Conservation (phyloP, 306 rosid species). For the Lagenaria siceraria region DNA sequence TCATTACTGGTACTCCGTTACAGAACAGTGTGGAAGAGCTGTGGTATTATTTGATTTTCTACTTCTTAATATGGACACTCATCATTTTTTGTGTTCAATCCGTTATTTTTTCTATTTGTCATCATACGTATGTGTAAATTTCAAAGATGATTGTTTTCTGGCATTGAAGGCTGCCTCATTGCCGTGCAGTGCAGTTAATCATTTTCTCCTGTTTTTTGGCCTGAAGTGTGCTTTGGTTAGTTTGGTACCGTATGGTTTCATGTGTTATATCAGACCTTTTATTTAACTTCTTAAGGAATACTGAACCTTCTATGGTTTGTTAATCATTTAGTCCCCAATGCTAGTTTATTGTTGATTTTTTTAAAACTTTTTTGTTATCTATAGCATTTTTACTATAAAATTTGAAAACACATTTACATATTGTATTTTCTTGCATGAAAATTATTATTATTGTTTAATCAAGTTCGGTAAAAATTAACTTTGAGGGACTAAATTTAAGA, state of each 20-base stretch:
- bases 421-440: too few species aligned
- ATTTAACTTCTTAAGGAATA: background rate
- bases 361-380: too few species aligned
- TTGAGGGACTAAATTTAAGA: too few species aligned
- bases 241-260: background rate
- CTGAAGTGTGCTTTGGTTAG: background rate
- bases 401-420: too few species aligned
- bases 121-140: background rate
- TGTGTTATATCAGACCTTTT: background rate
- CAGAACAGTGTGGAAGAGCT: slow-evolving; percentile 98
- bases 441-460: too few species aligned
- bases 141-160: background rate
- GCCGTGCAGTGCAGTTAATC: background rate
- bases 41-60: slow-evolving; percentile 39
- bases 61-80: background rate
- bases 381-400: too few species aligned
- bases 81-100: background rate
- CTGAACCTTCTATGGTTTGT: background rate
- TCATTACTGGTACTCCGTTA: slow-evolving; percentile 92
- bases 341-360: too few species aligned
- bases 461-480: too few species aligned
- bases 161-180: background rate
- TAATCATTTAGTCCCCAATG: too few species aligned
- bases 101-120: background rate
- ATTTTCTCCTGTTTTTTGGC: background rate